Conservation (phyloP, 108 stramenopile genomes). For the Skeletonema costatum region DNA sequence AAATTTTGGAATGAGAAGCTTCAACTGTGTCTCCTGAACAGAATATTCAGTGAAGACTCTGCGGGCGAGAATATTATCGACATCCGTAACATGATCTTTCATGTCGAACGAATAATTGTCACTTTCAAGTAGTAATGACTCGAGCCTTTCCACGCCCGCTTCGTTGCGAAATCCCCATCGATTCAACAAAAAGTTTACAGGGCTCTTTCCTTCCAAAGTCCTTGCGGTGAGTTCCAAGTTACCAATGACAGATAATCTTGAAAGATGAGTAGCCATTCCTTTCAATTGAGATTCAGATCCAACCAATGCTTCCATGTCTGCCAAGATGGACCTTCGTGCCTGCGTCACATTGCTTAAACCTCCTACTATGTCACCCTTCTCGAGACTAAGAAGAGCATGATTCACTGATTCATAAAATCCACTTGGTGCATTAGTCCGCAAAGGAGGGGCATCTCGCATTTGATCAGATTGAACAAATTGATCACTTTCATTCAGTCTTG, state of each 20-base stretch:
- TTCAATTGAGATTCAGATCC: slow-evolving; percentile 39
- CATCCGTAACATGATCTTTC: slow-evolving; percentile 1
- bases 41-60: slow-evolving; percentile 26
- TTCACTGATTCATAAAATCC: slow-evolving; percentile 35
- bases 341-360: slow-evolving; percentile 17
- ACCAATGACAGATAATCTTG: slow-evolving; percentile 33
- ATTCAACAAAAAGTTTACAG: slow-evolving; percentile 13
- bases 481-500: slow-evolving; percentile 4
- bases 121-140: slow-evolving; percentile 21
- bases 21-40: slow-evolving; percentile 35
- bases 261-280: slow-evolving; percentile 20
- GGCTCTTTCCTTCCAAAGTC: slow-evolving; percentile 16
- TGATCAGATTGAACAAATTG: background rate
- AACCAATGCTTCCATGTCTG: slow-evolving; percentile 30
- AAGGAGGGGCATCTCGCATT: background rate
- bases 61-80: slow-evolving; percentile 19
- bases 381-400: slow-evolving; percentile 27
- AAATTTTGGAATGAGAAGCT: slow-evolving; percentile 20
- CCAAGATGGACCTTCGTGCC: slow-evolving; percentile 31
- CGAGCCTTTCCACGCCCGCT: slow-evolving; percentile 14
- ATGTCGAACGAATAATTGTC: slow-evolving; percentile 16
- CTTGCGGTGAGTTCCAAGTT: slow-evolving; percentile 17
- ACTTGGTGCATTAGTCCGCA: background rate
- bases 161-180: slow-evolving; percentile 26
- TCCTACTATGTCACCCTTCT: slow-evolving; percentile 22